Evolutionary conservation across 2,329 filamentous ascomycete genomes (phyloP), one percentile per base, ranked within the genome.

Genomic region (Dactylellina leptospora): DNA sequence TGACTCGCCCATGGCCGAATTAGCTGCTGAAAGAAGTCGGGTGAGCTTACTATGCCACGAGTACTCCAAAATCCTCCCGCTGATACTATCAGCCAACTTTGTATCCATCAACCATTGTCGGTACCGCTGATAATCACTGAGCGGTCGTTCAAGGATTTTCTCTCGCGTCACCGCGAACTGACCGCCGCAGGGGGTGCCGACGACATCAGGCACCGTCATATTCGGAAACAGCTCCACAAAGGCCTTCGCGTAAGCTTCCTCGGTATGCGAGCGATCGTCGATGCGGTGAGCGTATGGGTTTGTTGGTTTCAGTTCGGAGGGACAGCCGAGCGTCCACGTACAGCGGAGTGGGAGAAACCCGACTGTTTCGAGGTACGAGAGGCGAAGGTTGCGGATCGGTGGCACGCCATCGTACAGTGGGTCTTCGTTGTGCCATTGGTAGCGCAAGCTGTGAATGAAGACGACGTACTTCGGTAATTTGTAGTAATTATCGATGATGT

Each of bases 341-440:
- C 86, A 88, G 55, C 86, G 84, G 61, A 86, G 79, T 71, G 87
- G 87, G 80, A 86, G 84, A 77, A 85, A 88, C 2, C 86, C 86
- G 66, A 82, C 78, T 45, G 82, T 79, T n/a, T 80, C 79, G 22
- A 87, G 83, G 47, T 82, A 73, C 27, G 55, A 53, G 11, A 68
- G 28, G 11, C 55, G 61, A 4, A 73, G 56, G 8, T 68, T 68
- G 2, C 51, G 62, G 25, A 73, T 40, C 5, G 44, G 25, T 6
- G 60, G 60, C 28, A 68, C 55, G 33, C 56, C 54, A 33, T 73
- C 69, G 13, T 73, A 86, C 82, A 75, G 88, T 85, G 2, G 85
- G 81, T 73, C 69, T 47, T 73, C 69, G 38, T 73, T 73, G 33
- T 73, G 69, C 69, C 69, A 73, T 53, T 73, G 69, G 27, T 73